Percentiles rank a stretch among this genome's conserved stretches.
phyloP scores from a whole-genome alignment of 495 filamentous ascomycete genomes.

The Neurospora discreta region DNA sequence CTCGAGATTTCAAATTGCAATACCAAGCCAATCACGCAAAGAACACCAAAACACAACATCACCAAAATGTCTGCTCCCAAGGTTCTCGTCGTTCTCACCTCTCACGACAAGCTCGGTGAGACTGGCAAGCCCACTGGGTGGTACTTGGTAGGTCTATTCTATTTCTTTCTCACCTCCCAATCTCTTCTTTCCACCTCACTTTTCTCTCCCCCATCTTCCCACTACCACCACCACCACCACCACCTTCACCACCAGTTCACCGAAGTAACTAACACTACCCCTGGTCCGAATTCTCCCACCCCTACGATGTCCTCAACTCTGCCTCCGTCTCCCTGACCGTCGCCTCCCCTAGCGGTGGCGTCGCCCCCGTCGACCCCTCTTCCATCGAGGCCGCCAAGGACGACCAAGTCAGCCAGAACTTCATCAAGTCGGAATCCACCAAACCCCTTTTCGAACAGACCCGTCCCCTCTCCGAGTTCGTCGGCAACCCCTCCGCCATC shows the following conservation, averaged over 20 bases:
- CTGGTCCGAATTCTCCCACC: conserved; percentile 62
- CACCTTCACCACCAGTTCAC: no score
- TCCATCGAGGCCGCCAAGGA: conserved; percentile 51
- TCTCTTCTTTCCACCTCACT: neutral
- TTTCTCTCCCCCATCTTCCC: neutral
- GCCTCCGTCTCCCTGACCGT: conserved; percentile 45
- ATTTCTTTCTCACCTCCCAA: neutral
- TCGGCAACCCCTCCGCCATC: conserved; percentile 46
- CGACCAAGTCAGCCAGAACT: conserved; percentile 37
- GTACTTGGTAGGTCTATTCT: conserved; percentile 41
- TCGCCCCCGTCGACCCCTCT: conserved; percentile 52
- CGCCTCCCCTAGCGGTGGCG: conserved; percentile 58
- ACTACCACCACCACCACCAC: neutral
- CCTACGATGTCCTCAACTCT: conserved; percentile 44
- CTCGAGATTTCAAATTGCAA: neutral
- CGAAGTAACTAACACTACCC: neutral
- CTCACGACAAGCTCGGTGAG: conserved; percentile 41
- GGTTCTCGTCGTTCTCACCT: conserved; percentile 60
- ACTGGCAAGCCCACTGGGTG: conserved; percentile 50
- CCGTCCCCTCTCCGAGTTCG: conserved; percentile 36
- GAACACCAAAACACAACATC: conserved; percentile 1
- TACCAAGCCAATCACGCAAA: neutral
- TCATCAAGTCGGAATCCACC: conserved; percentile 35
- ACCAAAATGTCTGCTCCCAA: conserved; percentile 36
- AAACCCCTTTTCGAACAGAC: conserved; percentile 53